Conservation (phyloP, 345 rosid genomes). For the Abelmoschus esculentus region DNA sequence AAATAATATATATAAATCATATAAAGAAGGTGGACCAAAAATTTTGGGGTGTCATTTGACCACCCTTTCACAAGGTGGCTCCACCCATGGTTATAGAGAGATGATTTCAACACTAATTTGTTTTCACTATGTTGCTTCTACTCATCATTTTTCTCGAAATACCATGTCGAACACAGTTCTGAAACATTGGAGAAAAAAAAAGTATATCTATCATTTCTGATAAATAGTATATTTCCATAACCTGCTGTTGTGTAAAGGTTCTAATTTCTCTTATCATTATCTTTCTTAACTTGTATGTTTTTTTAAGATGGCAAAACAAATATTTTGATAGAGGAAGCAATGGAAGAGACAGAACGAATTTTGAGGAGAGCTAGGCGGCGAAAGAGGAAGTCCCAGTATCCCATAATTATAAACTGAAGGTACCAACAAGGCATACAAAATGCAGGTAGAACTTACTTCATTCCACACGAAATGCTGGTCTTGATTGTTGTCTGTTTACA, state of each 20-base stretch:
- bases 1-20: too few relatives aligned
- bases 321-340: conserved; percentile 37
- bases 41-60: too few relatives aligned
- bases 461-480: not conserved
- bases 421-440: conserved; percentile 7
- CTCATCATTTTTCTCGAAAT: not conserved
- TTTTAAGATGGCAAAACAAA: conserved; percentile 18
- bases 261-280: not conserved
- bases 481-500: not conserved
- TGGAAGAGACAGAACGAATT: conserved; percentile 54
- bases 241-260: not conserved
- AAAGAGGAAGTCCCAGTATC: conserved; percentile 48
- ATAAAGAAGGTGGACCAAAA: too few relatives aligned
- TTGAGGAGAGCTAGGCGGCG: conserved; percentile 72
- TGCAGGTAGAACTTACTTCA: not conserved
- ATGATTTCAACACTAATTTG: not conserved
- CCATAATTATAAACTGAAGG: conserved; percentile 72
- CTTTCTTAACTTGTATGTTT: conserved; percentile 5
- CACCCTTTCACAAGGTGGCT: too few relatives aligned
- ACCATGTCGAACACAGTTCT: not conserved
- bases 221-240: not conserved
- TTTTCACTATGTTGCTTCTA: not conserved
- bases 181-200: not conserved
- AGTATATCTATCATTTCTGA: not conserved
- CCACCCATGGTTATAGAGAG: not conserved